Evolutionary conservation across 495 filamentous ascomycete genomes (phyloP).

Genomic region (Lasiosphaeria hispida): DNA sequence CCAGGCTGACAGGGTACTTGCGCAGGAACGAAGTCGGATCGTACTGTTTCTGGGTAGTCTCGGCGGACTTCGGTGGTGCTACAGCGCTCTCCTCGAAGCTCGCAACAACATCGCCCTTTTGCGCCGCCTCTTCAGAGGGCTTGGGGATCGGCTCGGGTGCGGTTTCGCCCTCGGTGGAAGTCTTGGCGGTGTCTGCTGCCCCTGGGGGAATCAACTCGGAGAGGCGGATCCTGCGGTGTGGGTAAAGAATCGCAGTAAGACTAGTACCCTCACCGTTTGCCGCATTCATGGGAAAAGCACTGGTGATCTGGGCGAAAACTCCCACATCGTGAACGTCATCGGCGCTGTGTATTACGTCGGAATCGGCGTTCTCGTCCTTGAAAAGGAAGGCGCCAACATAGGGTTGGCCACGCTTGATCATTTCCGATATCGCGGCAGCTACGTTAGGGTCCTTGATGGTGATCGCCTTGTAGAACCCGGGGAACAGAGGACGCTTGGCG

Average conservation of each 20-base stretch:
- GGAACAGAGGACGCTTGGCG: slow-evolving; percentile 88
- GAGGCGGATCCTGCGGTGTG: slow-evolving; percentile 91
- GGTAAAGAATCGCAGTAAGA: slow-evolving; percentile 90
- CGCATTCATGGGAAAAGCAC: slow-evolving; percentile 71
- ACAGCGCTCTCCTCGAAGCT: slow-evolving; percentile 86
- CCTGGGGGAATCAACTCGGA: slow-evolving; percentile 70
- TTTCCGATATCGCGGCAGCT: slow-evolving; percentile 84
- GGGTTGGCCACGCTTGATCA: slow-evolving; percentile 96
- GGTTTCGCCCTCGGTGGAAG: slow-evolving; percentile 40
- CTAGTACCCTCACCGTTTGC: slow-evolving; percentile 67
- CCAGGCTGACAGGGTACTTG: slow-evolving; percentile 86
- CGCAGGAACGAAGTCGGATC: slow-evolving; percentile 88
- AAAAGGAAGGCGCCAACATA: slow-evolving; percentile 96
- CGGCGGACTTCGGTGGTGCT: slow-evolving; percentile 42
- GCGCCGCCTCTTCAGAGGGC: slow-evolving; percentile 39
- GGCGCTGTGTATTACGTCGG: slow-evolving; percentile 81
- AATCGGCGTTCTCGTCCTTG: slow-evolving; percentile 91
- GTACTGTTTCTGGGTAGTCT: slow-evolving; percentile 56
- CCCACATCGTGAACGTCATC: slow-evolving; percentile 93
- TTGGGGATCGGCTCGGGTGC: slow-evolving; percentile 56
- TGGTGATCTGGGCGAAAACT: slow-evolving; percentile 96
- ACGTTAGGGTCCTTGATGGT: slow-evolving; percentile 91
- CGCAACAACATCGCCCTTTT: slow-evolving; percentile 90
- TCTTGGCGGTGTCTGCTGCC: slow-evolving; percentile 38
- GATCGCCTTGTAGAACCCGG: slow-evolving; percentile 98